These are phyloP conservation scores for Scutellaria barbata DNA, from an alignment of 257 asterid species.

Conservation along the genomic window DNA sequence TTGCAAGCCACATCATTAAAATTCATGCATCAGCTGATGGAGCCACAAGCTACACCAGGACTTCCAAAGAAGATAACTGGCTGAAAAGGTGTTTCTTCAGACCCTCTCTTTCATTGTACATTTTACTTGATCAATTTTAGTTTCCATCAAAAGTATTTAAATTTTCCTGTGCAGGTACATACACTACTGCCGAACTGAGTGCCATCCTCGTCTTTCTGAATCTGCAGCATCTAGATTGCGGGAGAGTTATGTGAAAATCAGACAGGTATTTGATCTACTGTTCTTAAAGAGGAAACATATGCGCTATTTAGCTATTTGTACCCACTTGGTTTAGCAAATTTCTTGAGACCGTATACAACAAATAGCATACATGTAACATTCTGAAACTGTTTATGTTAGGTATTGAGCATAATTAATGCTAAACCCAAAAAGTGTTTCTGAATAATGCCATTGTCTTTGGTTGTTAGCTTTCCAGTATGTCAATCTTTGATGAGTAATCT, in stretches of 20 bases:
- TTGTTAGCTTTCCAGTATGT: background rate
- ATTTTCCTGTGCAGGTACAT: slow-evolving; percentile 65
- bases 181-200: slow-evolving; percentile 80
- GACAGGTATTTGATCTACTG: slow-evolving; percentile 68
- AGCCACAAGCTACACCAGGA: slow-evolving; percentile 57
- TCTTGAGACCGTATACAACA: background rate
- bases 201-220: slow-evolving; percentile 95
- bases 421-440: background rate
- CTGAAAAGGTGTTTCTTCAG: slow-evolving; percentile 68
- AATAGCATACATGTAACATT: background rate
- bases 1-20: slow-evolving; percentile 91
- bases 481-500: background rate
- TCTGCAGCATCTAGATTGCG: slow-evolving; percentile 89
- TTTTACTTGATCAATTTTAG: background rate
- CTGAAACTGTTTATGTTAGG: slow-evolving; percentile 14
- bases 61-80: slow-evolving; percentile 88
- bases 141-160: slow-evolving; percentile 35
- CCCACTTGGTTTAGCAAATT: slow-evolving; percentile 26
- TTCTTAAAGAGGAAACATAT: slow-evolving; percentile 1
- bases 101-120: slow-evolving; percentile 5
- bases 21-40: slow-evolving; percentile 94
- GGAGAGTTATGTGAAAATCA: slow-evolving; percentile 82
- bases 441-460: background rate
- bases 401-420: background rate
- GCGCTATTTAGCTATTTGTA: slow-evolving; percentile 19